Evolutionary conservation across 192 early-diverging fungal species (phyloP), one percentile per base, ranked within the genome.

Genomic region (Linnemannia elongata): DNA sequence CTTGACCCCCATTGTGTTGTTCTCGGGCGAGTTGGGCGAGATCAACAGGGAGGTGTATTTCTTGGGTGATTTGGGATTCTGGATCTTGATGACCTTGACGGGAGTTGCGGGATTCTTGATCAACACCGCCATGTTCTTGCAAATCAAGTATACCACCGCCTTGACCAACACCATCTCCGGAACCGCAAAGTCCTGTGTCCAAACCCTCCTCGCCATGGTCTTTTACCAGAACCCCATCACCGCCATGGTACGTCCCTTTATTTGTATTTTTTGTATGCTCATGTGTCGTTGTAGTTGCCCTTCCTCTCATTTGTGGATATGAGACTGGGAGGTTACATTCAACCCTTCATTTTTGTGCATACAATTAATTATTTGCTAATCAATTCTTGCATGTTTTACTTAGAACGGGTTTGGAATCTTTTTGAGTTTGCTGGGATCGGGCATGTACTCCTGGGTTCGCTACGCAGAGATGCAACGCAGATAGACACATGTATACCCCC

Each of bases 131-230:
- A 94, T 93, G 89, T 94, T 94, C 79, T 84, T 94, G 82, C 93
- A 94, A 80, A 93, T 94, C 83, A 94, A 94, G 88, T 93, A 90
- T 57, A 94, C 93, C 1, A 92, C 93, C 13, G 92, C 93, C 24
- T 82, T 94, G 76, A 94, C 93, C 9, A 94, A 92, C 77, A 94
- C 93, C 15, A 94, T 94, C 82, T 94, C 93, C 30, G 93, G 93
- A 7, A 94, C 93, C 42, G 93, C 93, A 68, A 94, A 94, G 82
- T 89, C 91, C 22, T 94, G 93, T 89, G 91, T 92, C 20, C 93
- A 94, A 85, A 94, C 93, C 7, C 72, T 93, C 55, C 69, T 94
- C 49, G 93, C 93, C 6, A 93, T 91, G 74, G 88, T 90, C 83
- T 91, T 92, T 72, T 93, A 93, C 78, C 88, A 89, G 69, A 94